A percentile compares a stretch with the other conserved stretches of the same genome.
Evolutionary conservation across 225 moss, liverwort and hornwort genomes (phyloP).

Genomic region (Thuidium tamariscinum): DNA sequence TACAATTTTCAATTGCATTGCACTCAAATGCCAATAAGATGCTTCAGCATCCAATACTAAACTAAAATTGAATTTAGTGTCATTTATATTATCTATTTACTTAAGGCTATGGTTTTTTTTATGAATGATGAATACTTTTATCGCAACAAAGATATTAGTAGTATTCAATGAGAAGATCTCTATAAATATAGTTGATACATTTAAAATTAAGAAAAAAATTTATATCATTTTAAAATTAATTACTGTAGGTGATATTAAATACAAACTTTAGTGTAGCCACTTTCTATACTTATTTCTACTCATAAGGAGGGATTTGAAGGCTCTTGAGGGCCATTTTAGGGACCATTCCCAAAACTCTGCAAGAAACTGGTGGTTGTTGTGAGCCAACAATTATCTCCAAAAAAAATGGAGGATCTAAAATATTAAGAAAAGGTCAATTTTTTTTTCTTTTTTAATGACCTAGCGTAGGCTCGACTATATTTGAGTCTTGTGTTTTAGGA

Average conservation of each 20-base stretch:
- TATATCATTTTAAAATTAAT: background rate
- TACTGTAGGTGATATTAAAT: fast-evolving
- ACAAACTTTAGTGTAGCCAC: background rate
- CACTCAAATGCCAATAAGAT: background rate
- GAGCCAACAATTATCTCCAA: too few relatives aligned
- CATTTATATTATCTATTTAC: background rate
- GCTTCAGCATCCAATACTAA: fast-evolving
- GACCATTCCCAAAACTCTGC: too few relatives aligned
- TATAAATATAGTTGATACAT: background rate
- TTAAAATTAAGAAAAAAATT: background rate
- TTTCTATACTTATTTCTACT: background rate
- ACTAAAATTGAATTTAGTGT: background rate
- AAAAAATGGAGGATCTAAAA: too few relatives aligned
- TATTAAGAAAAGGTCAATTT: too few relatives aligned
- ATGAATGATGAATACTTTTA: background rate
- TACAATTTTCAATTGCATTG: background rate
- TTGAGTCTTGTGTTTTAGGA: too few relatives aligned
- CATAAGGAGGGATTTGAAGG: too few relatives aligned
- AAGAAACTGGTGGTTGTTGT: too few relatives aligned
- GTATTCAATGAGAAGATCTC: background rate
- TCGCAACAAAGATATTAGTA: background rate
- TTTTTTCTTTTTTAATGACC: too few relatives aligned
- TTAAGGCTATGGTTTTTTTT: background rate
- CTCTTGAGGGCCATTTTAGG: too few relatives aligned
- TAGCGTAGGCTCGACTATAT: too few relatives aligned